A percentile compares a stretch with the other conserved stretches of the same genome.
These are phyloP conservation scores for Backusella australiensis DNA, from an alignment of 192 early-diverging fungal species.

Conservation along the genomic window DNA sequence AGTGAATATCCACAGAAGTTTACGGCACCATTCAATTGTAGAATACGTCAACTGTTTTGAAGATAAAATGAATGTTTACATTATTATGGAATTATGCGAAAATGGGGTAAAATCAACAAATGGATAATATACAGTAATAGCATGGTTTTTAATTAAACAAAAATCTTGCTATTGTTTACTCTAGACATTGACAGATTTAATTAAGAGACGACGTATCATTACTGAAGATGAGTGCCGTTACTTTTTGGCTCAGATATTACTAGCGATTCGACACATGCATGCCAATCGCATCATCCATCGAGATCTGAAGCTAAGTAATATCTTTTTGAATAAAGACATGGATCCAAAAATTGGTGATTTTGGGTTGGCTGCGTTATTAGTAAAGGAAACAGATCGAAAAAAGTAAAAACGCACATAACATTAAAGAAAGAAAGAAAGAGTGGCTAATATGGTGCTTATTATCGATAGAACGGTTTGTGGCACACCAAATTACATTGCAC, in stretches of 20 bases:
- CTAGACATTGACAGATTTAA: conserved; percentile 83
- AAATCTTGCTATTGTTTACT: not conserved
- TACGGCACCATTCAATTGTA: conserved; percentile 82
- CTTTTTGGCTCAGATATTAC: conserved; percentile 80
- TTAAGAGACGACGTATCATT: conserved; percentile 72
- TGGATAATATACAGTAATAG: too few species aligned
- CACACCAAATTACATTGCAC: conserved; percentile 97
- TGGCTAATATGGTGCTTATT: not conserved
- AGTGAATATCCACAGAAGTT: conserved; percentile 72
- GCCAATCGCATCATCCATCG: conserved; percentile 80
- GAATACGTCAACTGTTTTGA: conserved; percentile 83
- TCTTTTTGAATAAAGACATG: conserved; percentile 82
- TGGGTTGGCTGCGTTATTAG: conserved; percentile 84
- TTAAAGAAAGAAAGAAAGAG: not conserved
- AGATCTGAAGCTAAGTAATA: conserved; percentile 94
- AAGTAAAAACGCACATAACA: conserved; percentile 41
- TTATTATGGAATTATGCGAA: conserved; percentile 91
- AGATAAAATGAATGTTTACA: conserved; percentile 81
- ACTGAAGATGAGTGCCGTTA: conserved; percentile 90
- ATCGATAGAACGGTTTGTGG: conserved; percentile 83
- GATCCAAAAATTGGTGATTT: conserved; percentile 94
- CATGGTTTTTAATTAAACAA: too few species aligned
- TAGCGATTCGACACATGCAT: conserved; percentile 83
- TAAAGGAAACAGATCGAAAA: conserved; percentile 83
- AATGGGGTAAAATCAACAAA: conserved; percentile 54